phyloP scores from a whole-genome alignment of 306 rosid species.

The Chamaecrista fasciculata region DNA sequence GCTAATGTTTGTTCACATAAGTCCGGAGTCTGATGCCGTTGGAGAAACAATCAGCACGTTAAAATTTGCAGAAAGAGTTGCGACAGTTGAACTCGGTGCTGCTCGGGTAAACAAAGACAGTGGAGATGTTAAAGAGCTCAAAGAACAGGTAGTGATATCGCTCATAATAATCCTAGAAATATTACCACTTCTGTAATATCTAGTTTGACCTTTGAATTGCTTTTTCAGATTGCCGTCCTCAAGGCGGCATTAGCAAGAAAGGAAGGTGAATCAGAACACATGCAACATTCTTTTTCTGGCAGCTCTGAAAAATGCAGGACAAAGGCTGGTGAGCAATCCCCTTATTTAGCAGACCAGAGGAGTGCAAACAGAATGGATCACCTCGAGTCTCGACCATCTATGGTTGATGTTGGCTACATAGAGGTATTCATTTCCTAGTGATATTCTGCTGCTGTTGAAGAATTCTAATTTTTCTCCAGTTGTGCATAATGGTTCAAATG shows the following conservation, averaged over 20 bases:
- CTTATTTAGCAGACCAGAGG: conserved; percentile 45
- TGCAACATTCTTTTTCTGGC: conserved; percentile 45
- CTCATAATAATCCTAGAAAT: conserved; percentile 22
- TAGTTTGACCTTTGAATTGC: conserved; percentile 14
- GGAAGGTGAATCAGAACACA: conserved; percentile 48
- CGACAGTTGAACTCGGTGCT: conserved; percentile 94
- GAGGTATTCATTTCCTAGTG: conserved; percentile 44
- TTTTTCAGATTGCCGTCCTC: conserved; percentile 65
- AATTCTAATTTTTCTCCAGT: not conserved
- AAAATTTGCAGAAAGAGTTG: conserved; percentile 95
- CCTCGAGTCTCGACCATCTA: conserved; percentile 46
- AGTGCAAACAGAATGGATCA: conserved; percentile 41
- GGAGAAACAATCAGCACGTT: conserved; percentile 91
- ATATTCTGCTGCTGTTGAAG: not conserved
- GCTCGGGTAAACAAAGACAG: conserved; percentile 88
- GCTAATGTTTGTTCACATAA: conserved; percentile 92
- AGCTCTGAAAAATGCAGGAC: conserved; percentile 58
- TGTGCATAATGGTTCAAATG: conserved; percentile 2
- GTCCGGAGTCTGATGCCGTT: conserved; percentile 78
- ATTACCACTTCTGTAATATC: not conserved
- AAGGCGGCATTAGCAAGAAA: conserved; percentile 76
- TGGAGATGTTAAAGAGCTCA: conserved; percentile 82
- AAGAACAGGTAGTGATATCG: conserved; percentile 64
- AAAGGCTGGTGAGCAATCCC: conserved; percentile 52
- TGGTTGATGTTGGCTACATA: conserved; percentile 52